phyloP scores from a whole-genome alignment of 306 rosid genomes.

The Notholithocarpus densiflorus region DNA sequence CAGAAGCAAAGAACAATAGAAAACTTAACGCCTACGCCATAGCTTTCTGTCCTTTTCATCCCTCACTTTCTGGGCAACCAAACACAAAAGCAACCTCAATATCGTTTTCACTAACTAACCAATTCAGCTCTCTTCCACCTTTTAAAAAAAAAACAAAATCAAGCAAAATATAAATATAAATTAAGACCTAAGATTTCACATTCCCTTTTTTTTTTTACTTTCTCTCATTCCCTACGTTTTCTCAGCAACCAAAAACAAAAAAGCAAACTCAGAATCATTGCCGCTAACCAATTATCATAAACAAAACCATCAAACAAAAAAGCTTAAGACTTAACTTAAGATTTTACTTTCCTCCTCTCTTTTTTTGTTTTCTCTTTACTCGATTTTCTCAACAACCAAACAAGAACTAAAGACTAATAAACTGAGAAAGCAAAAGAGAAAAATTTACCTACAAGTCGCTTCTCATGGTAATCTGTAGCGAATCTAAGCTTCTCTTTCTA shows the following conservation, averaged over 20 bases:
- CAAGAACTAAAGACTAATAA: neutral
- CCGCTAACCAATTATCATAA: too few relatives aligned
- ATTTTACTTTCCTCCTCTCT: neutral
- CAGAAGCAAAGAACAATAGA: neutral
- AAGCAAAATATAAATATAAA: neutral
- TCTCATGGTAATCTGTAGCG: neutral
- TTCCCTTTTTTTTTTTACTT: neutral
- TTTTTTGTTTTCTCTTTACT: neutral
- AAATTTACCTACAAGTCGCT: neutral
- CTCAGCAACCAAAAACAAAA: neutral
- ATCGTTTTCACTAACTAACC: neutral
- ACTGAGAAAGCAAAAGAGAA: neutral
- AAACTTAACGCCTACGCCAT: constrained; percentile 3
- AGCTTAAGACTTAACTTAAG: too few relatives aligned
- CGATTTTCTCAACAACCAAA: neutral
- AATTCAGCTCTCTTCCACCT: neutral
- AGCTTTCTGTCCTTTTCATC: neutral
- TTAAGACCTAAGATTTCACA: neutral
- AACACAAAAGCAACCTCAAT: neutral
- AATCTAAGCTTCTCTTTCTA: neutral
- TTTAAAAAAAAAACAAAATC: neutral
- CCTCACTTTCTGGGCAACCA: constrained; percentile 7
- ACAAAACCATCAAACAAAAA: too few relatives aligned
- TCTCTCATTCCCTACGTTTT: neutral
- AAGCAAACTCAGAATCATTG: neutral